Evolutionary conservation across 2,329 filamentous ascomycete species (phyloP).

Genomic region (Tolypocladium cylindrosporum): DNA sequence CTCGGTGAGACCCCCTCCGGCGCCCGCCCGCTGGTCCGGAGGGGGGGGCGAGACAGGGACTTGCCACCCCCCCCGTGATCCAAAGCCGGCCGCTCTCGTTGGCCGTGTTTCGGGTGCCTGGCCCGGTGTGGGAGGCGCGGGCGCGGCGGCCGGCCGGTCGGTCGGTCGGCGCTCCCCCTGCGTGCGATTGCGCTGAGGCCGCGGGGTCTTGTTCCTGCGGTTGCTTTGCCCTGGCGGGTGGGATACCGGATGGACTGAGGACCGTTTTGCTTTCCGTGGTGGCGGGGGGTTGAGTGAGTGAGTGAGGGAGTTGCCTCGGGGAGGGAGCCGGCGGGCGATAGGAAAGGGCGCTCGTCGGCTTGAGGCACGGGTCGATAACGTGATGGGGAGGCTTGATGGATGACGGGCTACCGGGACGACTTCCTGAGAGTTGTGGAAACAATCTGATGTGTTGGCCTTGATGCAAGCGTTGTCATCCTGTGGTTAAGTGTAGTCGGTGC

Average conservation of each 20-base stretch:
- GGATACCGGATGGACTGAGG: not conserved
- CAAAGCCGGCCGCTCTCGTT: not conserved
- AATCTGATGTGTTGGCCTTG: no score
- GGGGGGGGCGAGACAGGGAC: not conserved
- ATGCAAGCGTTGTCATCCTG: no score
- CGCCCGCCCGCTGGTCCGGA: not conserved
- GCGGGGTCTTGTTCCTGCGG: no score
- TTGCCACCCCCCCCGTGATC: not conserved
- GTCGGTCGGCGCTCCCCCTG: not conserved
- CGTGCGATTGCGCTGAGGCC: not conserved
- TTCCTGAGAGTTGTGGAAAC: no score
- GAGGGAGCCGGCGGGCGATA: not conserved
- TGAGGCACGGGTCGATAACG: not conserved
- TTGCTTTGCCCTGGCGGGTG: not conserved
- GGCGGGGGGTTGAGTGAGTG: not conserved
- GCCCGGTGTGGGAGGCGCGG: not conserved
- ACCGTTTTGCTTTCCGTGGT: not conserved
- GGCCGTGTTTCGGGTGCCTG: not conserved
- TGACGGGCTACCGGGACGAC: not conserved
- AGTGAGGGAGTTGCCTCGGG: not conserved
- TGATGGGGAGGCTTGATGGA: not conserved
- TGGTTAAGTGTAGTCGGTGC: no score
- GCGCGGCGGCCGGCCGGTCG: not conserved
- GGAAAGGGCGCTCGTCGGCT: not conserved
- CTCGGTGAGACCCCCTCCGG: not conserved